A percentile compares a stretch with the other conserved stretches of the same genome.
Conservation (phyloP, 2,329 filamentous ascomycete genomes). For the Nemania sp. region DNA sequence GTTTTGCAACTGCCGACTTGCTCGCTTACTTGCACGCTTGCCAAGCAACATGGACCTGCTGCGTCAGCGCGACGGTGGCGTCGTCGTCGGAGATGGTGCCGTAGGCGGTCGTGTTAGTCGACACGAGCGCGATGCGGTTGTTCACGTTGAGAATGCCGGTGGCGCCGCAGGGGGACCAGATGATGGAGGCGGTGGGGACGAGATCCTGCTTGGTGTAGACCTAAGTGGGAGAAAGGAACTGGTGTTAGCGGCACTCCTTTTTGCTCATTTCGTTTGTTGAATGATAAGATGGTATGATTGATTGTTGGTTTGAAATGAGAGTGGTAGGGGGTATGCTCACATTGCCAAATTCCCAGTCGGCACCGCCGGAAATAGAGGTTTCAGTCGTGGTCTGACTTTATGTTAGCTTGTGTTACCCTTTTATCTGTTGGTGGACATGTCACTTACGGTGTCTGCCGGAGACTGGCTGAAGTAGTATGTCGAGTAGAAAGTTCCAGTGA, state of each 20-base stretch:
- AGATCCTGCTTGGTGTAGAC: constrained; percentile 52
- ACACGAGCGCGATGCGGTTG: constrained; percentile 49
- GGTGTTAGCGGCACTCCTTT: constrained; percentile 3
- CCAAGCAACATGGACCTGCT: constrained; percentile 50
- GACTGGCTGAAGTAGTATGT: constrained; percentile 54
- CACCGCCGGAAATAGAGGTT: constrained; percentile 48
- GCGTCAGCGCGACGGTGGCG: constrained; percentile 49
- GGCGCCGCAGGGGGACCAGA: constrained; percentile 51
- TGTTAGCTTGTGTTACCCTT: constrained; percentile 2
- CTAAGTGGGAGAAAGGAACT: constrained; percentile 31
- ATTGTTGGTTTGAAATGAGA: neutral
- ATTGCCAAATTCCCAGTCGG: constrained; percentile 44
- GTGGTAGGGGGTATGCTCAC: constrained; percentile 7
- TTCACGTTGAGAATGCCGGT: constrained; percentile 52
- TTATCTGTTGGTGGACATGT: neutral
- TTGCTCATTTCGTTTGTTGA: neutral
- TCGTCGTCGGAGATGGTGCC: constrained; percentile 51
- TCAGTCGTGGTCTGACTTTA: constrained; percentile 44
- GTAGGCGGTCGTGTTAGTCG: constrained; percentile 41
- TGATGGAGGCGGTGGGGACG: constrained; percentile 48
- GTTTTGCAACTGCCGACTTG: too few relatives aligned
- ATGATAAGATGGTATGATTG: too few relatives aligned
- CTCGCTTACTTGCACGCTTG: constrained; percentile 35
- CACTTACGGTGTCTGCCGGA: constrained; percentile 43
- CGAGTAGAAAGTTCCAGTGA: constrained; percentile 50